Evolutionary conservation across 352 stramenopile species (phyloP).

Genomic region (Peronospora tabacina): DNA sequence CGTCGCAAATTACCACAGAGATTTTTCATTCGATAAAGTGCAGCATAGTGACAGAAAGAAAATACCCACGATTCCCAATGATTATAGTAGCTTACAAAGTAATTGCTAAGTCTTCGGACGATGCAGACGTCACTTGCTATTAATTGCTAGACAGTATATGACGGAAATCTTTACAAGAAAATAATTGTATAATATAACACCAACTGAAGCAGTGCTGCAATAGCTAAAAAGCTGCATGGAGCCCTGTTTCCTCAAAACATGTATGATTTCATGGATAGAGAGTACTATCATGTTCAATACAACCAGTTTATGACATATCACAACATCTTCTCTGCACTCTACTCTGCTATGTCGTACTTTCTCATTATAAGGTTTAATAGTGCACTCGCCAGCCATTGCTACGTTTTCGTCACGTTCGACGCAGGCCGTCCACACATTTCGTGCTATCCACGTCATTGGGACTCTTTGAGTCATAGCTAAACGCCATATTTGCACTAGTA

Average conservation of each 20-base stretch:
- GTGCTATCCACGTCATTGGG: slow-evolving; percentile 23
- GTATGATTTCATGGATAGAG: background rate
- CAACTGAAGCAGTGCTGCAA: background rate
- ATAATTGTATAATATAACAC: background rate
- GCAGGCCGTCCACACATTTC: background rate
- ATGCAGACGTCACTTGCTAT: slow-evolving; percentile 70
- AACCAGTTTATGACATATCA: background rate
- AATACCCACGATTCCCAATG: slow-evolving; percentile 32
- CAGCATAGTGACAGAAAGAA: background rate
- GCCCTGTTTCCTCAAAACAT: too few relatives aligned
- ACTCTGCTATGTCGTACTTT: too few relatives aligned
- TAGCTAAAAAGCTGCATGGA: background rate
- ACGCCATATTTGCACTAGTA: slow-evolving; percentile 10
- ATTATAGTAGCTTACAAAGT: slow-evolving; percentile 58
- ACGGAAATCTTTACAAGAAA: slow-evolving; percentile 36
- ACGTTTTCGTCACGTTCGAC: too few relatives aligned
- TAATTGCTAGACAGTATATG: slow-evolving; percentile 86
- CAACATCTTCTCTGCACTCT: background rate
- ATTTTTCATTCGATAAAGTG: slow-evolving; percentile 13
- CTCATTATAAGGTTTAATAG: background rate
- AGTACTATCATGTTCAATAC: background rate
- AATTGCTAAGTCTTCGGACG: slow-evolving; percentile 37
- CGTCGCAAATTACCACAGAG: background rate
- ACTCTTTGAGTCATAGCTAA: slow-evolving; percentile 10
- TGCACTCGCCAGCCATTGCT: slow-evolving; percentile 15